Evolutionary conservation across 176 grass and related monocot species (phyloP).

Genomic region (Poa pratensis): DNA sequence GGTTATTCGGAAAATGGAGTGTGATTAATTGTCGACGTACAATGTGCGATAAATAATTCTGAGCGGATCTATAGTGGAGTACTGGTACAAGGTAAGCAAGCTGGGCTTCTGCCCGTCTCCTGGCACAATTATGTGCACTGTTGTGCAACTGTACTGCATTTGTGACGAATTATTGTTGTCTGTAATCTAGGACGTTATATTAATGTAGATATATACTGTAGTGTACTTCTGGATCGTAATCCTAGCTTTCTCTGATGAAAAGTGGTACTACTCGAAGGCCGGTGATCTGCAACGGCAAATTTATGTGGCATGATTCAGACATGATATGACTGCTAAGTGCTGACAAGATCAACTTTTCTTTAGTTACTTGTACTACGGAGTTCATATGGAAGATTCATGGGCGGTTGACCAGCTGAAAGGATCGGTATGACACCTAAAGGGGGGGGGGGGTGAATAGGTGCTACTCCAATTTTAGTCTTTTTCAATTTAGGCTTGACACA

Average conservation of each 20-base stretch:
- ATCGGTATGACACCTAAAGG: no score
- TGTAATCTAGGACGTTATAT: background rate
- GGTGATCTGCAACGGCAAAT: constrained; percentile 14
- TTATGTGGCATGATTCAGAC: background rate
- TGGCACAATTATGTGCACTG: background rate
- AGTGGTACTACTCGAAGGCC: background rate
- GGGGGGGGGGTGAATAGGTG: no score
- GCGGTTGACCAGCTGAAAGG: background rate
- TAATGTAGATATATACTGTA: background rate
- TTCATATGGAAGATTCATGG: background rate
- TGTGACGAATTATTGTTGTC: constrained; percentile 12
- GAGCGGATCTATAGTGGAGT: background rate
- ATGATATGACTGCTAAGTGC: background rate
- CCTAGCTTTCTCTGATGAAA: constrained; percentile 5
- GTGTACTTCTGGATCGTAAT: constrained; percentile 21
- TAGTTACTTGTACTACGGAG: background rate
- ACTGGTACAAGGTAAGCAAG: background rate
- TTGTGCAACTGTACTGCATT: background rate
- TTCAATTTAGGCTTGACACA: no score
- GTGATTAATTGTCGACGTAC: background rate
- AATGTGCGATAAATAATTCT: background rate
- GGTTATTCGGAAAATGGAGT: background rate
- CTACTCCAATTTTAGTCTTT: no score
- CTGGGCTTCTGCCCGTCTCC: background rate
- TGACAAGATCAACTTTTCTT: background rate